phyloP scores from a whole-genome alignment of 257 asterid genomes.

The Rehmannia glutinosa region DNA sequence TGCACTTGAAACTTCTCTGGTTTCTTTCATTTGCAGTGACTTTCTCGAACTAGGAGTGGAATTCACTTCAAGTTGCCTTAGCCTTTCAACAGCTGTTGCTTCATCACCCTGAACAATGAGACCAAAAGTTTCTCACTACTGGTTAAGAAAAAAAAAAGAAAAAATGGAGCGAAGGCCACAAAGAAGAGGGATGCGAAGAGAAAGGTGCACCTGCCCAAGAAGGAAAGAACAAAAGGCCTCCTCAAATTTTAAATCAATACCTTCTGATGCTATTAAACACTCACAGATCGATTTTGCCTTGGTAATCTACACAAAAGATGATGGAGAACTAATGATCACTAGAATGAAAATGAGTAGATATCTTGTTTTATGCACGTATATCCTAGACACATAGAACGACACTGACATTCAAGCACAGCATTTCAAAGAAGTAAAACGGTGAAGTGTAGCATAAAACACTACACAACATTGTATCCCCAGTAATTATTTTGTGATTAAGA shows the following conservation, averaged over 20 bases:
- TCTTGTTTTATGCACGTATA: not conserved
- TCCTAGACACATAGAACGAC: not conserved
- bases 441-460: not conserved
- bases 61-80: conserved; percentile 61
- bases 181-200: conserved; percentile 14
- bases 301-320: conserved; percentile 53
- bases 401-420: not conserved
- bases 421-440: conserved; percentile 15
- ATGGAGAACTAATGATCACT: conserved; percentile 13
- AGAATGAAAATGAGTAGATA: not conserved
- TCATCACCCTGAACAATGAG: conserved; percentile 68
- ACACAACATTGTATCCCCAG: not conserved
- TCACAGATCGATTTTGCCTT: conserved; percentile 77
- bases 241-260: conserved; percentile 86
- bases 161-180: conserved; percentile 11
- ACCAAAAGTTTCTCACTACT: conserved; percentile 13
- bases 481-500: not conserved
- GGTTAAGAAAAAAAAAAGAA: not conserved
- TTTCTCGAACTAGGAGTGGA: conserved; percentile 46
- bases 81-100: conserved; percentile 69
- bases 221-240: conserved; percentile 91
- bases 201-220: conserved; percentile 78
- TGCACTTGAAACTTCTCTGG: conserved; percentile 45
- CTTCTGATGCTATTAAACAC: conserved; percentile 86
- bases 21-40: conserved; percentile 52